Conservation (phyloP, 257 asterid genomes). For the Primulina huaijiensis region DNA sequence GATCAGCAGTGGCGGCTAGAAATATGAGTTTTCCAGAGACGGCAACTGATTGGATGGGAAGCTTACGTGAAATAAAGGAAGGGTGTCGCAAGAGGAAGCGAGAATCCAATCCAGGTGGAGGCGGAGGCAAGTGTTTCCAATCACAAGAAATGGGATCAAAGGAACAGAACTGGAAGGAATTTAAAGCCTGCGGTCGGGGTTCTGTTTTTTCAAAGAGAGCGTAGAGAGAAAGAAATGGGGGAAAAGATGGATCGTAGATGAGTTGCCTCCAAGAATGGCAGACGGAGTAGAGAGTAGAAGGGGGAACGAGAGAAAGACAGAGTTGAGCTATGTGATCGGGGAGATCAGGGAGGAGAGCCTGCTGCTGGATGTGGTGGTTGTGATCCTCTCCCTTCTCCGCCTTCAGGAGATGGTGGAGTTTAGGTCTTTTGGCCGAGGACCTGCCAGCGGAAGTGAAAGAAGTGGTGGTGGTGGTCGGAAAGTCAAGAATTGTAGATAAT, state of each 20-base stretch:
- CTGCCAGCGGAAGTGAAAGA: slow-evolving; percentile 8
- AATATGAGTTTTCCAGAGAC: slow-evolving; percentile 52
- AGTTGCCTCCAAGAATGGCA: slow-evolving; percentile 79
- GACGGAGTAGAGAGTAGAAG: slow-evolving; percentile 52
- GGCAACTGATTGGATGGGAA: slow-evolving; percentile 63
- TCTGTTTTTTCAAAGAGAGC: slow-evolving; percentile 37
- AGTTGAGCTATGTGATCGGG: slow-evolving; percentile 66
- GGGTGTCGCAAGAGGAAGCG: slow-evolving; percentile 65
- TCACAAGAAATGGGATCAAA: slow-evolving; percentile 66
- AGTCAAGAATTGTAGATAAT: slow-evolving; percentile 16
- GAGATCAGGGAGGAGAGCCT: slow-evolving; percentile 57
- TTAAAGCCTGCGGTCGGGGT: slow-evolving; percentile 11
- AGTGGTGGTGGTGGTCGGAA: slow-evolving; percentile 1
- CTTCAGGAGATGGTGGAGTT: slow-evolving; percentile 25
- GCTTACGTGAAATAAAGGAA: slow-evolving; percentile 67
- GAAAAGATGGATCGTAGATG: slow-evolving; percentile 66
- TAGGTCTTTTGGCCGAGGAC: slow-evolving; percentile 30
- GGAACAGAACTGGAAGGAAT: slow-evolving; percentile 36
- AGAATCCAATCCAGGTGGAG: slow-evolving; percentile 44
- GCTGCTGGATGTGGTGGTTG: slow-evolving; percentile 20
- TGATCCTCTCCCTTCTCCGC: slow-evolving; percentile 7
- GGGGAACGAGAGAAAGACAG: slow-evolving; percentile 55
- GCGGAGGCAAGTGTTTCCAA: slow-evolving; percentile 60
- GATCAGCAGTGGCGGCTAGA: slow-evolving; percentile 70
- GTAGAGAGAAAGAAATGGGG: slow-evolving; percentile 67